Evolutionary conservation across 495 filamentous ascomycete genomes (phyloP).

Genomic region (Daldinia loculata): DNA sequence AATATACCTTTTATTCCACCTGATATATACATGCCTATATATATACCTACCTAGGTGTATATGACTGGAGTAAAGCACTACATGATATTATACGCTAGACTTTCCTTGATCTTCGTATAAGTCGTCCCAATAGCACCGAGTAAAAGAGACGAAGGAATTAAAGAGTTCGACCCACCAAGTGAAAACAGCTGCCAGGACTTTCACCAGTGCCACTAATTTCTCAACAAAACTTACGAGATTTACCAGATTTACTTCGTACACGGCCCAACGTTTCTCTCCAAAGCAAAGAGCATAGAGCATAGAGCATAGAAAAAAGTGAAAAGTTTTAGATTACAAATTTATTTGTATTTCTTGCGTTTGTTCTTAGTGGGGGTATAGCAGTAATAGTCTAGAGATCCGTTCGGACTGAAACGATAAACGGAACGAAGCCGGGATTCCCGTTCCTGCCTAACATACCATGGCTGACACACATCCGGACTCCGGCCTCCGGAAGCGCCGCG

Average conservation of each 20-base stretch:
- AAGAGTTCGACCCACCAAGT: conserved; percentile 10
- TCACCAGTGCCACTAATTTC: conserved; percentile 14
- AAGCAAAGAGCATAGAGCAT: not conserved
- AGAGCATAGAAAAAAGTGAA: not conserved
- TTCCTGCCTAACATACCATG: conserved; percentile 16
- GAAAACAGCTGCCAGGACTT: conserved; percentile 25
- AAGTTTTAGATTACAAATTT: not conserved
- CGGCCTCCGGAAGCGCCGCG: conserved; percentile 36
- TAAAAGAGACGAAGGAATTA: conserved; percentile 2
- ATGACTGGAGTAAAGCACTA: not conserved
- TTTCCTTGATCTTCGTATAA: conserved; percentile 7
- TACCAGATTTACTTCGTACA: not conserved
- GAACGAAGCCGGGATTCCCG: not conserved
- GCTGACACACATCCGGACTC: conserved; percentile 17
- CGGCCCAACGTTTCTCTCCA: conserved; percentile 6
- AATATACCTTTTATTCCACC: conserved; percentile 24
- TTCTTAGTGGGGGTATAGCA: not conserved
- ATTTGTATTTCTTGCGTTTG: not conserved
- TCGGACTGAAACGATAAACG: not conserved
- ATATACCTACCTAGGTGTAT: not conserved
- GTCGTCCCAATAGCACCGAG: not conserved
- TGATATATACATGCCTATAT: conserved; percentile 2
- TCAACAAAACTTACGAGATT: conserved; percentile 29
- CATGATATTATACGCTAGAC: not conserved
- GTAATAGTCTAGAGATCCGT: not conserved